A percentile compares a stretch with the other conserved stretches of the same genome.
These are phyloP conservation scores for Ilyonectria robusta DNA, from an alignment of 2,329 filamentous ascomycete species.

Conservation along the genomic window DNA sequence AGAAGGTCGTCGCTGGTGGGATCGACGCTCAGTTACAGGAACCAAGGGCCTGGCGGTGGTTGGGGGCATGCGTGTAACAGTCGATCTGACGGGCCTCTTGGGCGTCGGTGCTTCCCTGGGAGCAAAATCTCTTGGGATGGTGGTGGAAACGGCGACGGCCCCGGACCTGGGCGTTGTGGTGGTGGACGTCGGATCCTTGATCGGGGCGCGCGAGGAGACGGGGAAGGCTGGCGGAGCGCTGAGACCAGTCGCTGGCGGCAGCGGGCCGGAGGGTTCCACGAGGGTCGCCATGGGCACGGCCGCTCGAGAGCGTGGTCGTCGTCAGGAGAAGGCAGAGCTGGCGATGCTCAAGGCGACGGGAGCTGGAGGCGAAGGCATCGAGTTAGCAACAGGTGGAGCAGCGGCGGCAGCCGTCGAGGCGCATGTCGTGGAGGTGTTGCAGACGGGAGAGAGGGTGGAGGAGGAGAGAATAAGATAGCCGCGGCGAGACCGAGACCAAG, in stretches of 20 bases:
- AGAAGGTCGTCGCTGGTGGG: slow-evolving; percentile 57
- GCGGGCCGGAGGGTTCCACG: slow-evolving; percentile 45
- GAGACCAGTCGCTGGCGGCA: slow-evolving; percentile 48
- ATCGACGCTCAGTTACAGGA: slow-evolving; percentile 62
- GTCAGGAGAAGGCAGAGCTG: slow-evolving; percentile 45
- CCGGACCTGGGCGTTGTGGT: slow-evolving; percentile 38
- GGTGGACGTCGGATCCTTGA: slow-evolving; percentile 46
- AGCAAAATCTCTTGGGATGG: slow-evolving; percentile 28
- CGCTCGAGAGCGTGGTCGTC: slow-evolving; percentile 29
- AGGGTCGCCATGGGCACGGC: slow-evolving; percentile 48
- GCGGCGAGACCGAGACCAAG: slow-evolving; percentile 15
- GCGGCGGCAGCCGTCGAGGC: slow-evolving; percentile 16
- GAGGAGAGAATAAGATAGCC: slow-evolving; percentile 13
- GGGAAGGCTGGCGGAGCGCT: slow-evolving; percentile 44
- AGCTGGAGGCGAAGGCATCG: slow-evolving; percentile 44
- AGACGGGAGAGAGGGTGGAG: slow-evolving; percentile 5
- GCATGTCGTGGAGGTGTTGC: slow-evolving; percentile 21
- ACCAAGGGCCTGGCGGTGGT: slow-evolving; percentile 56
- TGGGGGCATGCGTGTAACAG: slow-evolving; percentile 40
- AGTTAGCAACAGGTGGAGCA: slow-evolving; percentile 41
- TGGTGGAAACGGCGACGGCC: slow-evolving; percentile 22
- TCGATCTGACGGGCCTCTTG: slow-evolving; percentile 41
- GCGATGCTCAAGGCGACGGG: slow-evolving; percentile 46
- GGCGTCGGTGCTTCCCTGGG: slow-evolving; percentile 31
- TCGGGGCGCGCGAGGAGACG: slow-evolving; percentile 37